Conservation (phyloP, 352 stramenopile genomes). For the Phytophthora crassamura region DNA sequence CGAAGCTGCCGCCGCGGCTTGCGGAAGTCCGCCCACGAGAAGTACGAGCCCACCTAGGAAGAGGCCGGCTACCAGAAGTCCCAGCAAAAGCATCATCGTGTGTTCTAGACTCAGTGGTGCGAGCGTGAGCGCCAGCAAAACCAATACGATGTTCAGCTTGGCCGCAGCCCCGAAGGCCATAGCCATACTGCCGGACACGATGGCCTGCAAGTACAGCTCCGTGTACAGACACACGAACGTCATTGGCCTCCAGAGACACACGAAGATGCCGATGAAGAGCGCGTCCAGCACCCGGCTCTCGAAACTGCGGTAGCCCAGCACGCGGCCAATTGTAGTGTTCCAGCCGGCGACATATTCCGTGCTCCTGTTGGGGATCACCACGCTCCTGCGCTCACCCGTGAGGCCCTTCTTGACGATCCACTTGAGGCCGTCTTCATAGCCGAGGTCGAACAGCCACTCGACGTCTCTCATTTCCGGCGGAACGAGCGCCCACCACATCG, state of each 20-base stretch:
- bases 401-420: slow-evolving; percentile 68
- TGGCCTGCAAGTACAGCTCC: slow-evolving; percentile 77
- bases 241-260: slow-evolving; percentile 83
- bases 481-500: slow-evolving; percentile 87
- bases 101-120: slow-evolving; percentile 64
- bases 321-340: slow-evolving; percentile 78
- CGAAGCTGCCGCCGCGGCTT: slow-evolving; percentile 52
- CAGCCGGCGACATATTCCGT: slow-evolving; percentile 60
- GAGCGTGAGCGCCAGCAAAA: slow-evolving; percentile 44
- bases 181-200: slow-evolving; percentile 75
- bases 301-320: slow-evolving; percentile 73
- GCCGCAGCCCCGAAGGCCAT: slow-evolving; percentile 68
- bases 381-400: slow-evolving; percentile 29
- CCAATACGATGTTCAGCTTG: slow-evolving; percentile 71
- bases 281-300: slow-evolving; percentile 77
- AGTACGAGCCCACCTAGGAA: slow-evolving; percentile 68
- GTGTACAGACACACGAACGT: slow-evolving; percentile 82
- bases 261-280: slow-evolving; percentile 75
- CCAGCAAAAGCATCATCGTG: slow-evolving; percentile 66
- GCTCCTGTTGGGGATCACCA: slow-evolving; percentile 66
- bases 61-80: slow-evolving; percentile 48
- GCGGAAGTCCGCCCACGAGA: slow-evolving; percentile 65
- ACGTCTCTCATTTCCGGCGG: slow-evolving; percentile 72
- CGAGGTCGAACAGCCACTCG: slow-evolving; percentile 86
- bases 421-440: slow-evolving; percentile 78